A percentile compares a stretch with the other conserved stretches of the same genome.
phyloP scores from a whole-genome alignment of 169 alveolate genomes.

The Plasmodium gonderi region DNA sequence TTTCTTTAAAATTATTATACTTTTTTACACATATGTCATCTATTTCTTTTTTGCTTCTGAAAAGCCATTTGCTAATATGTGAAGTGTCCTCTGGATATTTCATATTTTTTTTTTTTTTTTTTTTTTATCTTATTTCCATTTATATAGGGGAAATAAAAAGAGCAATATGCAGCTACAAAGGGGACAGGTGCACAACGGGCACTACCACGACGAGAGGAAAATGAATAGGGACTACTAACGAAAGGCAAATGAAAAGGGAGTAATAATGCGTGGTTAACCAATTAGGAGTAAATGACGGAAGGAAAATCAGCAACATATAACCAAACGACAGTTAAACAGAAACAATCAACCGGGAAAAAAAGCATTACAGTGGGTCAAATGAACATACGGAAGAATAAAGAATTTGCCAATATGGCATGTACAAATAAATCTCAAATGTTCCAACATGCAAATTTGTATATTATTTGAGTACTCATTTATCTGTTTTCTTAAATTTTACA shows the following conservation, averaged over 20 bases:
- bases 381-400: neutral
- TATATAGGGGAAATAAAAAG: neutral
- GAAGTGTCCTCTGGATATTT: slow-evolving; percentile 70
- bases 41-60: slow-evolving; percentile 48
- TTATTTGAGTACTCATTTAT: neutral
- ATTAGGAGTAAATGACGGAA: neutral
- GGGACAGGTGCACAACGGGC: too few relatives aligned
- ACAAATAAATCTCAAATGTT: neutral
- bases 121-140: slow-evolving; percentile 7
- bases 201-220: neutral
- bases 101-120: slow-evolving; percentile 30
- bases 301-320: neutral
- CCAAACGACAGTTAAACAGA: neutral
- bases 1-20: slow-evolving; percentile 58
- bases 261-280: neutral
- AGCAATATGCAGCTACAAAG: too few relatives aligned
- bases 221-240: neutral
- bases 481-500: neutral
- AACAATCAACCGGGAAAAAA: neutral
- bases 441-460: neutral
- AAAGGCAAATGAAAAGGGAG: neutral
- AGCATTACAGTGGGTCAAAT: neutral
- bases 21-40: slow-evolving; percentile 56
- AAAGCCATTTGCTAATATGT: slow-evolving; percentile 64
- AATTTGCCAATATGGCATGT: neutral